Percentiles rank a stretch among this genome's conserved stretches.
These are phyloP conservation scores for Didymosphaeria variabile DNA, from an alignment of 2,329 filamentous ascomycete genomes.

Conservation along the genomic window DNA sequence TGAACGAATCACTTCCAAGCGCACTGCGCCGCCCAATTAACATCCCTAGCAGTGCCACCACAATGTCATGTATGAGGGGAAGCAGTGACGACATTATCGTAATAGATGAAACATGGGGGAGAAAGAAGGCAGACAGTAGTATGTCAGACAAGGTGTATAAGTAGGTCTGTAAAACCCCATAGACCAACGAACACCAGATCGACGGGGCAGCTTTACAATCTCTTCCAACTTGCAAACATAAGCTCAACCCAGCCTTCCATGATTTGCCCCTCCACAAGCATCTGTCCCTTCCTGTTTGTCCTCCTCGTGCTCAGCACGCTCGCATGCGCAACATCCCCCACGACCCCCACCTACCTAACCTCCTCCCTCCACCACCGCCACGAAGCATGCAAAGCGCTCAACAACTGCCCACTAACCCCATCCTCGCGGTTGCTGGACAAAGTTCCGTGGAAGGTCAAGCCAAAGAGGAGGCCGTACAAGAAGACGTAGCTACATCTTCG, in stretches of 20 bases:
- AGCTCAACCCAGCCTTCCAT: slow-evolving; percentile 12
- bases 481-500: slow-evolving; percentile 1
- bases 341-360: slow-evolving; percentile 24
- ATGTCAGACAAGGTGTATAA: slow-evolving; percentile 1
- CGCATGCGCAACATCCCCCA: slow-evolving; percentile 18
- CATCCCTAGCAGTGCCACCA: not conserved
- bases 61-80: too few relatives aligned
- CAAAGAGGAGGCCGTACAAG: not conserved
- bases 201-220: not conserved
- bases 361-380: slow-evolving; percentile 23
- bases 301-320: slow-evolving; percentile 20
- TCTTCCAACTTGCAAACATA: not conserved
- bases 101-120: not conserved
- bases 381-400: slow-evolving; percentile 28
- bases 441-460: slow-evolving; percentile 25
- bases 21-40: not conserved
- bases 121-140: too few relatives aligned
- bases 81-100: not conserved
- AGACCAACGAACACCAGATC: not conserved
- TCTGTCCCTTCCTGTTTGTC: slow-evolving; percentile 7
- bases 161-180: not conserved
- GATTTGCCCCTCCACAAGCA: slow-evolving; percentile 14
- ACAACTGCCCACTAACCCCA: slow-evolving; percentile 22
- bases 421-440: slow-evolving; percentile 23
- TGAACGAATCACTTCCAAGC: not conserved